These are phyloP conservation scores for Williopsis jadinii DNA, from an alignment of 1,139 yeast species.

Conservation along the genomic window DNA sequence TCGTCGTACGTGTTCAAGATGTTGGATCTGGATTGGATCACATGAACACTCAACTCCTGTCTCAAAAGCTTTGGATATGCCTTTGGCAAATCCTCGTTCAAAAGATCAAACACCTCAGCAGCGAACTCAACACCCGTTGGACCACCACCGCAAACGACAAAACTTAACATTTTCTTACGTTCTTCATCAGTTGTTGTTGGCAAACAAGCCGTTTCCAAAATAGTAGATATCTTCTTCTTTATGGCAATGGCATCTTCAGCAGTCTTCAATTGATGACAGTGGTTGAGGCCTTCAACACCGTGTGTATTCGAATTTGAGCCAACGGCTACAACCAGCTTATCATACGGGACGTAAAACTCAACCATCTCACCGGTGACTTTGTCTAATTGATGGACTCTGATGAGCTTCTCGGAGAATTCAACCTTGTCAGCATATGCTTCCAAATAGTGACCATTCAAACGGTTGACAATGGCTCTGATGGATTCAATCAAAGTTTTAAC, in stretches of 20 bases:
- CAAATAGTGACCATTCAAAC: conserved; percentile 47
- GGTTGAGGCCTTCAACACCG: conserved; percentile 56
- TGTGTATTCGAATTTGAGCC: conserved; percentile 61
- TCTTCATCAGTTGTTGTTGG: conserved; percentile 56
- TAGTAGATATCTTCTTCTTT: conserved; percentile 44
- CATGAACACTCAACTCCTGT: conserved; percentile 54
- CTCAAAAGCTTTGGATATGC: conserved; percentile 49
- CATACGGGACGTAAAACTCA: conserved; percentile 53
- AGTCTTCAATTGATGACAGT: conserved; percentile 52
- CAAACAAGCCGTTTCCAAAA: conserved; percentile 51
- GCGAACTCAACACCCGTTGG: conserved; percentile 70
- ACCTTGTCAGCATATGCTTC: conserved; percentile 50
- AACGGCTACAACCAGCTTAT: conserved; percentile 55
- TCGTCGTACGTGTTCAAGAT: conserved; percentile 59
- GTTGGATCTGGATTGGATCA: conserved; percentile 57
- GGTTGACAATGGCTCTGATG: conserved; percentile 41
- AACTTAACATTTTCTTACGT: conserved; percentile 48
- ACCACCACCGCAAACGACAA: conserved; percentile 67
- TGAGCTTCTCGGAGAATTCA: conserved; percentile 42
- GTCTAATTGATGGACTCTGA: conserved; percentile 41
- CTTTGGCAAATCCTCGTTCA: conserved; percentile 50
- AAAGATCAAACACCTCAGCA: conserved; percentile 52
- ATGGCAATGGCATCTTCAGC: conserved; percentile 58
- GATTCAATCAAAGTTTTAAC: conserved; percentile 52
- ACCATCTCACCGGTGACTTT: conserved; percentile 30